Evolutionary conservation across 331 rosid genomes (phyloP), one percentile per base, ranked within the genome.

Genomic region (Malus hybrid): DNA sequence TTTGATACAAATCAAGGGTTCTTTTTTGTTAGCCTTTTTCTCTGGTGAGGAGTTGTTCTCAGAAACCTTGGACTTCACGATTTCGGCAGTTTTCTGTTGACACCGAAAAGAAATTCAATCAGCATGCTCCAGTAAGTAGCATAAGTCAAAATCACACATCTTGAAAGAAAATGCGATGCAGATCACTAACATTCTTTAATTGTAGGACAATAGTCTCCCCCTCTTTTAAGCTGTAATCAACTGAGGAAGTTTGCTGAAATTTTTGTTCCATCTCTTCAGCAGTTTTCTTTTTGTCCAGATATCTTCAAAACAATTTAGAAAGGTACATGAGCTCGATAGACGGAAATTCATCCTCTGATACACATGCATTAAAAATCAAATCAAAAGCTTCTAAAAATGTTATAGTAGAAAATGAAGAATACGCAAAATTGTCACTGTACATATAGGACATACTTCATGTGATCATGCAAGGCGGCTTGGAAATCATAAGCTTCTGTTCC

Each of bases 381-480:
- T 57, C 8, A 59, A 8, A 72, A 16, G 42, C 55, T 44, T 15
- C 68, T 39, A 18, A 60, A 42, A 60, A 24, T 39, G 56, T 15
- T 24, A 55, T 28, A 16, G 67, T 42, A 36, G 6, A 36, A 57
- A 72, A 72, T 27, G 59, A 48, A 34, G 68, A 48, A 46, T 3
- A 46, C 36, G 59, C 33, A 78, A 69, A 76, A 62, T 36, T 62
- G 44, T 68, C 65, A 20, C 19, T 32, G 71, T 31, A 69, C 65
- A 77, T 63, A 77, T 54, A 64, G 81, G 67, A 84, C 79, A 74
- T 90, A 94, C 97, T 90, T 94, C 90, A 94, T 87, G 85, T 94
- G 99, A 70, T 94, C 99, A 74, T 94, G 99, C 80, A 94, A 78
- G 77, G 99, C 96, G 64, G 99, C 99, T 87, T 94, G 99, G 80